Evolutionary conservation across 2,329 filamentous ascomycete species (phyloP).

Genomic region (Verticillium nubilum): DNA sequence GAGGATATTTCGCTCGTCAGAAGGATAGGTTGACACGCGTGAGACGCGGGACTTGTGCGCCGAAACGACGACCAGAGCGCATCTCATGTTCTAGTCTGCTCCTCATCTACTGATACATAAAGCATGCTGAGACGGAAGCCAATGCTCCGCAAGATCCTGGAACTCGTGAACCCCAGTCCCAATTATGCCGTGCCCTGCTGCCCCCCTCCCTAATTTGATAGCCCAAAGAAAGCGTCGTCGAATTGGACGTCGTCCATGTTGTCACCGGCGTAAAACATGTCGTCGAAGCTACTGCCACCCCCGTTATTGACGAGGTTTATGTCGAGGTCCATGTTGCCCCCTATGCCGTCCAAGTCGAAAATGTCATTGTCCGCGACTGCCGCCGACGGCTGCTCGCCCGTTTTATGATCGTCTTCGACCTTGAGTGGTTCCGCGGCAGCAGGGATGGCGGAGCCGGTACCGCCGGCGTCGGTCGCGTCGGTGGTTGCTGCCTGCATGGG

Average conservation of each 20-base stretch:
- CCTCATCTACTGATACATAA: not conserved
- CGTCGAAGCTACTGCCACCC: slow-evolving; percentile 41
- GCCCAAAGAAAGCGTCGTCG: slow-evolving; percentile 40
- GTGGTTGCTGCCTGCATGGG: slow-evolving; percentile 2
- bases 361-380: slow-evolving; percentile 33
- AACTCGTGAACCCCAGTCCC: not conserved
- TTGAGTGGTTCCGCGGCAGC: slow-evolving; percentile 8
- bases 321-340: slow-evolving; percentile 34
- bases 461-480: slow-evolving; percentile 4
- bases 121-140: not conserved
- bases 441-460: slow-evolving; percentile 5
- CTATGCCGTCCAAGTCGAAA: slow-evolving; percentile 37
- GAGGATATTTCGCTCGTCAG: too few species aligned
- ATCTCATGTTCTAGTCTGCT: too few species aligned
- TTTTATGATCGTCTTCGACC: slow-evolving; percentile 19
- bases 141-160: not conserved
- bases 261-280: slow-evolving; percentile 39
- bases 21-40: too few species aligned
- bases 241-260: slow-evolving; percentile 41
- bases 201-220: not conserved
- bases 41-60: too few species aligned
- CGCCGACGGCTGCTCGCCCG: slow-evolving; percentile 12
- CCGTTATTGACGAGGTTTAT: slow-evolving; percentile 27
- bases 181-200: not conserved
- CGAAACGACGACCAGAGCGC: too few species aligned